A percentile compares a stretch with the other conserved stretches of the same genome.
phyloP scores from a whole-genome alignment of 257 asterid species.

The Ehretia macrophylla region DNA sequence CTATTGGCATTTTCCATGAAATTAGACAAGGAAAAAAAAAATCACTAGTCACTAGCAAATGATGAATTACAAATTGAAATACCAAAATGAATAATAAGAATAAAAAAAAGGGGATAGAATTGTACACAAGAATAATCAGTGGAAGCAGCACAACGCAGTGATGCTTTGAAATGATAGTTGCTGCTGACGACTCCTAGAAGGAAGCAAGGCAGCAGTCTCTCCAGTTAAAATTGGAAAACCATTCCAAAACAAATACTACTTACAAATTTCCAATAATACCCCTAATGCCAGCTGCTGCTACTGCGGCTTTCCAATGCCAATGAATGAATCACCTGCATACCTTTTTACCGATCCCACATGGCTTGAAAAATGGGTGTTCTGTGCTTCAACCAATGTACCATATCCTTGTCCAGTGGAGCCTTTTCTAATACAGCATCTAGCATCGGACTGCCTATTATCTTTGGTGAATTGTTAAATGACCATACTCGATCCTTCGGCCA shows the following conservation, averaged over 20 bases:
- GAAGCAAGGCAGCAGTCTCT: conserved; percentile 12
- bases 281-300: too few species aligned
- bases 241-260: conserved; percentile 21
- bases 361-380: conserved; percentile 75
- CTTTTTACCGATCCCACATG: conserved; percentile 82
- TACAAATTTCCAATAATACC: too few species aligned
- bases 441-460: conserved; percentile 83
- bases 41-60: too few species aligned
- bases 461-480: conserved; percentile 64
- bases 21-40: too few species aligned
- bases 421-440: conserved; percentile 65
- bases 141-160: too few species aligned
- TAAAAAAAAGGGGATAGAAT: too few species aligned
- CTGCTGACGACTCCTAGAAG: neutral
- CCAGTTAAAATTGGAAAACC: conserved; percentile 16
- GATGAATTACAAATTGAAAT: too few species aligned
- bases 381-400: conserved; percentile 87
- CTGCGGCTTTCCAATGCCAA: conserved; percentile 25
- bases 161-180: too few species aligned
- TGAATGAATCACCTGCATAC: conserved; percentile 36
- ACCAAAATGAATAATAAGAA: too few species aligned
- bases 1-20: too few species aligned
- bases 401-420: conserved; percentile 57
- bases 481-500: conserved; percentile 94
- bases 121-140: too few species aligned